A percentile compares a stretch with the other conserved stretches of the same genome.
Evolutionary conservation across 768 basidiomycete species (phyloP).

Genomic region (Pleurotus tuber-regium): DNA sequence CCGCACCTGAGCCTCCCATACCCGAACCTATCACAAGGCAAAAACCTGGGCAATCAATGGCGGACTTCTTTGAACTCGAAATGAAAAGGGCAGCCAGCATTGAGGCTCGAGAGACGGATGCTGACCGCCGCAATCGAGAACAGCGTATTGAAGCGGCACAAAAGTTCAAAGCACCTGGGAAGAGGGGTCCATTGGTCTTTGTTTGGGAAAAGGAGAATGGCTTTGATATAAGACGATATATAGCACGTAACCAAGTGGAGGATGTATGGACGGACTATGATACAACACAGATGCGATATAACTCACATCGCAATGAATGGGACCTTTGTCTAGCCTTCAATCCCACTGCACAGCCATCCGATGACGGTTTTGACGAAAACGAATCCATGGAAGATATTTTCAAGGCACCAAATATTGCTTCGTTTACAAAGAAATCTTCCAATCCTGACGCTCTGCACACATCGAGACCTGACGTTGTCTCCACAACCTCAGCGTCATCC

Average conservation of each 20-base stretch:
- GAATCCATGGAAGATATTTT: neutral
- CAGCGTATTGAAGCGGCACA: slow-evolving; percentile 13
- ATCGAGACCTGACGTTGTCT: no score
- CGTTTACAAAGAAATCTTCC: neutral
- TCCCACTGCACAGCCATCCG: slow-evolving; percentile 7
- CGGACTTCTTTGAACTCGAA: slow-evolving; percentile 7
- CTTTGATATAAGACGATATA: slow-evolving; percentile 16
- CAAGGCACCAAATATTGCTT: neutral
- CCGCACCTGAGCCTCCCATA: neutral
- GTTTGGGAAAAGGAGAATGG: slow-evolving; percentile 21
- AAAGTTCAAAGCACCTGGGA: slow-evolving; percentile 18
- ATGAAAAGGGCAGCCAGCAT: neutral
- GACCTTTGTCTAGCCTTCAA: slow-evolving; percentile 18
- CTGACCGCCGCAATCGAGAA: neutral
- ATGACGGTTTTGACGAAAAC: slow-evolving; percentile 6
- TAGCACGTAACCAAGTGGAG: slow-evolving; percentile 11
- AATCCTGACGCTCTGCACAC: no score
- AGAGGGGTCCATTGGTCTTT: slow-evolving; percentile 19
- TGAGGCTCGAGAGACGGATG: neutral
- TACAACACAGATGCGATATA: slow-evolving; percentile 14
- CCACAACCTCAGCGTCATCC: no score
- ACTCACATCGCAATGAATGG: slow-evolving; percentile 20
- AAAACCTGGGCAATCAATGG: slow-evolving; percentile 2
- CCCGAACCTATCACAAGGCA: slow-evolving; percentile 2
- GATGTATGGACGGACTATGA: slow-evolving; percentile 16